phyloP scores from a whole-genome alignment of 202 grass and related monocot species.

The Cymbopogon flexuosus region DNA sequence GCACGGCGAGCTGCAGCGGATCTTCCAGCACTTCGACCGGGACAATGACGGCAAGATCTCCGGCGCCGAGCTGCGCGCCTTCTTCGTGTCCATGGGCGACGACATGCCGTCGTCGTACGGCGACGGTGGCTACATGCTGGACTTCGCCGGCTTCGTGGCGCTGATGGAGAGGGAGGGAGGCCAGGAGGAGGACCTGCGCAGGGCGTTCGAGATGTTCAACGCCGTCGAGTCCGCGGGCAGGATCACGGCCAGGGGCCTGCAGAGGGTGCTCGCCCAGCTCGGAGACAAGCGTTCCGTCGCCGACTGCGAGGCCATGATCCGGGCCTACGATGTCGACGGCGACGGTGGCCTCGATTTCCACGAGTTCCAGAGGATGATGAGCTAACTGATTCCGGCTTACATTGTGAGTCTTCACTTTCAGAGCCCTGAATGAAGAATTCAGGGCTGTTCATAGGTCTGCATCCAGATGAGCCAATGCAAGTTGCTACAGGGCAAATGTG shows the following conservation, averaged over 20 bases:
- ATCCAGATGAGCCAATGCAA: constrained; percentile 45
- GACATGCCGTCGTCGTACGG: constrained; percentile 41
- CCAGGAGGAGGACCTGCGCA: constrained; percentile 65
- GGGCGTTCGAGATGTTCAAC: constrained; percentile 89
- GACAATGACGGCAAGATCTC: constrained; percentile 88
- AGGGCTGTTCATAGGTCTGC: constrained; percentile 43
- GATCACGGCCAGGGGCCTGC: constrained; percentile 72
- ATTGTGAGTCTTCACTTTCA: neutral
- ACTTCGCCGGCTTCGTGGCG: constrained; percentile 75
- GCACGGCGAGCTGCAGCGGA: constrained; percentile 52
- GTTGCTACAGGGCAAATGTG: neutral
- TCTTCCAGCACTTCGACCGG: constrained; percentile 79
- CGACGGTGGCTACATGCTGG: constrained; percentile 46
- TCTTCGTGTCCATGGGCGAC: constrained; percentile 72
- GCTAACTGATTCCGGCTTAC: constrained; percentile 30
- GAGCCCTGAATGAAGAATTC: neutral
- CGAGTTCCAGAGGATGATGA: constrained; percentile 95
- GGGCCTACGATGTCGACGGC: constrained; percentile 80
- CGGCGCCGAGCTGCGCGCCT: constrained; percentile 56
- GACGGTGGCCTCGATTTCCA: constrained; percentile 87
- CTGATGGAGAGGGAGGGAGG: constrained; percentile 69
- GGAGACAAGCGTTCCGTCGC: constrained; percentile 71
- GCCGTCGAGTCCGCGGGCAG: constrained; percentile 67
- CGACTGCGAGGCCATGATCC: constrained; percentile 78
- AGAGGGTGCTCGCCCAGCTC: constrained; percentile 68